Conservation (phyloP, 139 green algal species). For the Chlorella sp. region DNA sequence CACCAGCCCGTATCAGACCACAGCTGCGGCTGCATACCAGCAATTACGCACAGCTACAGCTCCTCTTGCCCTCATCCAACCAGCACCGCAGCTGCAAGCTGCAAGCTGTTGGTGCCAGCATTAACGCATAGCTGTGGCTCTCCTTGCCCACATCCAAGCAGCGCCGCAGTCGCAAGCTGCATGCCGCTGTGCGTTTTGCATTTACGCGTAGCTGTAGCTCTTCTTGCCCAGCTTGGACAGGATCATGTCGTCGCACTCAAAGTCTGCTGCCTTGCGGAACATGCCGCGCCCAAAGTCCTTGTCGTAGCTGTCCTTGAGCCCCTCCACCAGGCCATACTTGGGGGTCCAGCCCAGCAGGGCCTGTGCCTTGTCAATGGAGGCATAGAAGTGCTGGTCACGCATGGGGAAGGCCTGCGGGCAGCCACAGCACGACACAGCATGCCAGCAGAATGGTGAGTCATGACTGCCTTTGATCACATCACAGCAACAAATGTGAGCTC, state of each 20-base stretch:
- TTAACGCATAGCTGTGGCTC: too few relatives aligned
- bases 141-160: too few relatives aligned
- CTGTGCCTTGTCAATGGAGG: slow-evolving; percentile 85
- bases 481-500: background rate
- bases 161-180: too few relatives aligned
- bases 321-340: slow-evolving; percentile 83
- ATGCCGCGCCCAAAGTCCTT: slow-evolving; percentile 92
- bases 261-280: slow-evolving; percentile 88
- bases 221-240: slow-evolving; percentile 9
- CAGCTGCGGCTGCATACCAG: too few relatives aligned
- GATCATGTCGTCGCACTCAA: slow-evolving; percentile 87
- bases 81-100: too few relatives aligned
- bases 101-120: too few relatives aligned
- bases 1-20: too few relatives aligned
- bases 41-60: too few relatives aligned
- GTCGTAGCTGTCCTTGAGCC: slow-evolving; percentile 81
- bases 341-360: slow-evolving; percentile 82
- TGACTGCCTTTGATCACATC: background rate
- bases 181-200: too few relatives aligned
- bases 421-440: background rate
- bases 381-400: slow-evolving; percentile 96
- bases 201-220: too few relatives aligned
- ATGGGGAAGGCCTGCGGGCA: slow-evolving; percentile 83
- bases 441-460: background rate
- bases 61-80: too few relatives aligned